Evolutionary conservation across 148 eudicot genomes (phyloP), one percentile per base, ranked within the genome.

Genomic region (Chenopodium berlandieri): DNA sequence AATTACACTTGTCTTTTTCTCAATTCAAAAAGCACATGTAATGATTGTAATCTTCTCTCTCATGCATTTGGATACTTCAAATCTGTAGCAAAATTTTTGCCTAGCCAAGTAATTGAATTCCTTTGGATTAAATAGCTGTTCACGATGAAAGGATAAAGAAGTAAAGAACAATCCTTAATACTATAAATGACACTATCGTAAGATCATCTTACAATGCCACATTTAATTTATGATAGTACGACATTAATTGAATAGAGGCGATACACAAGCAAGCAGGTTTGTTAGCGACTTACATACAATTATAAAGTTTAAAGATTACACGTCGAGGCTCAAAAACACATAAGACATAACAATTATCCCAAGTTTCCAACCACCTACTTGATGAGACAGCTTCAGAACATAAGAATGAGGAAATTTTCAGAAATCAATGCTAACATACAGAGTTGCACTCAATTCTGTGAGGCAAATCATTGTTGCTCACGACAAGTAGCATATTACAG

Each of bases 401-500:
- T 50, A 40, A 65, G 54, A 48, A 64, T 56, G 76, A 48, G 58
- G 27, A 48, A 46, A 65, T n/a, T 50, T 40, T 25, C 44, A 31
- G 52, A 19, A 75, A 74, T 63, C 48, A 75, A 16, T 30, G 66
- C 52, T 81, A 73, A 46, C 32, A 31, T 31, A 31, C 70, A 73
- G 54, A 80, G 62, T 47, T 19, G 56, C 22, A 71, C 70, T 31
- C 52, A 63, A 71, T 23, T 50, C 14, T 14, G 14, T 9, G 68
- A 22, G 2, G 56, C 34, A 74, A 73, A 67, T 67, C 60, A 13
- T 62, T 75, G 75, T n/a, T 23, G 80, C 58, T 58, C 70, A 85
- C 16, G 79, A 47, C 69, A 30, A 76, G 31, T 62, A 70, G 70
- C 68, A 82, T 73, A 80, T 84, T 80, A 85, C 88, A 88, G 78